Conservation (phyloP, 768 basidiomycete species). For the Leccinum variicolor region DNA sequence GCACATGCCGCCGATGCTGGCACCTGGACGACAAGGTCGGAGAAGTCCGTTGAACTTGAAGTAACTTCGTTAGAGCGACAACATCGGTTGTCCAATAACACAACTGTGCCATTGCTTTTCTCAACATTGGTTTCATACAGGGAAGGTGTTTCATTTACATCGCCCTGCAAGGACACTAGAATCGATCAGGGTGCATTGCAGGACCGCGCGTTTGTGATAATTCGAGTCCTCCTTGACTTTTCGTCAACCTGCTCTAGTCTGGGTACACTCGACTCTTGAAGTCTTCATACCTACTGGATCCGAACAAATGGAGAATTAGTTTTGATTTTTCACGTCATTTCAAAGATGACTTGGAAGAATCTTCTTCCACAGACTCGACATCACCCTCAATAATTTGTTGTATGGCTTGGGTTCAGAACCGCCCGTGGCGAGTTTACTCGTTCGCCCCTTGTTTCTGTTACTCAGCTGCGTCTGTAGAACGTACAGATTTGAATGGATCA, state of each 20-base stretch:
- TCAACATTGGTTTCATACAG: not conserved
- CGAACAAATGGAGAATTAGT: not conserved
- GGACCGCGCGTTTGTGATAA: not conserved
- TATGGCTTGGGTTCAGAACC: not conserved
- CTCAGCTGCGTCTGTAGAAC: not conserved
- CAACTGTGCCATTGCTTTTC: no score
- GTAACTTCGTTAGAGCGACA: not conserved
- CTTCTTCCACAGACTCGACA: not conserved
- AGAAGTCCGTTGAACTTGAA: not conserved
- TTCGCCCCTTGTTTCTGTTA: not conserved
- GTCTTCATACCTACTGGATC: no score
- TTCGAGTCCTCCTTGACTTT: no score
- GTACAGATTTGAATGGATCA: not conserved
- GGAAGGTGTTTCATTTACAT: not conserved
- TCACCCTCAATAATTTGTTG: not conserved
- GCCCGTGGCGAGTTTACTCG: not conserved
- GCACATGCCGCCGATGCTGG: not conserved
- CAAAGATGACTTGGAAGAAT: not conserved
- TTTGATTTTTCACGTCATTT: not conserved
- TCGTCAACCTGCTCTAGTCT: no score
- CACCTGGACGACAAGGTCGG: not conserved
- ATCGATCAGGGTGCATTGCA: not conserved
- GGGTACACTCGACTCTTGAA: no score
- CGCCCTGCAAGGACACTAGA: not conserved
- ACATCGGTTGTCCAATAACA: no score